These are phyloP conservation scores for Jaltomata sinuosa DNA, from an alignment of 257 asterid genomes.

Conservation along the genomic window DNA sequence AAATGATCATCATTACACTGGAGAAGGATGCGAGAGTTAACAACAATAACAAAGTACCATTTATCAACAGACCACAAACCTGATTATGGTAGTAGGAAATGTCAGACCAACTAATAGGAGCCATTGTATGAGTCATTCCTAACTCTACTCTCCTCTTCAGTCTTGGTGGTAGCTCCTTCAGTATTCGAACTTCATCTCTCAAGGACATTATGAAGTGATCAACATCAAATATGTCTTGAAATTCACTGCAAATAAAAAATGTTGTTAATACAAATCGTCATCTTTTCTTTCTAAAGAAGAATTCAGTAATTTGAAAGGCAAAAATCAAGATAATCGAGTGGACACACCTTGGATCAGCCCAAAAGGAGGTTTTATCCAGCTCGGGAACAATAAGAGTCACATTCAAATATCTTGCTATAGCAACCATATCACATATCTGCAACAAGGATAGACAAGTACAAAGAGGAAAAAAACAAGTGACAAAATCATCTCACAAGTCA, in stretches of 20 bases:
- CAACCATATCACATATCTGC: constrained; percentile 79
- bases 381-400: constrained; percentile 60
- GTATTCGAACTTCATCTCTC: constrained; percentile 65
- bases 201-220: constrained; percentile 53
- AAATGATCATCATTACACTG: neutral
- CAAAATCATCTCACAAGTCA: neutral
- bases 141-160: constrained; percentile 43
- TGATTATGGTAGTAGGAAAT: constrained; percentile 54
- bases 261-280: neutral
- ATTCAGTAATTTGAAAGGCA: neutral
- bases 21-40: neutral
- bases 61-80: constrained; percentile 20
- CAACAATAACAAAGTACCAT: neutral
- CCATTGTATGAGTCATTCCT: constrained; percentile 38
- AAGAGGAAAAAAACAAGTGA: neutral
- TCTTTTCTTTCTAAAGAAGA: neutral
- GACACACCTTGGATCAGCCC: constrained; percentile 64
- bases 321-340: neutral
- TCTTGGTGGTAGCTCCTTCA: constrained; percentile 53
- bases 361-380: constrained; percentile 66
- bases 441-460: neutral
- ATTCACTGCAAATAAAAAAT: constrained; percentile 37
- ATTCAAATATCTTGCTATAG: constrained; percentile 54
- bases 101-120: constrained; percentile 73
- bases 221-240: constrained; percentile 58